Evolutionary conservation across 2,329 filamentous ascomycete genomes (phyloP).

Genomic region (Trichoderma atroviride): DNA sequence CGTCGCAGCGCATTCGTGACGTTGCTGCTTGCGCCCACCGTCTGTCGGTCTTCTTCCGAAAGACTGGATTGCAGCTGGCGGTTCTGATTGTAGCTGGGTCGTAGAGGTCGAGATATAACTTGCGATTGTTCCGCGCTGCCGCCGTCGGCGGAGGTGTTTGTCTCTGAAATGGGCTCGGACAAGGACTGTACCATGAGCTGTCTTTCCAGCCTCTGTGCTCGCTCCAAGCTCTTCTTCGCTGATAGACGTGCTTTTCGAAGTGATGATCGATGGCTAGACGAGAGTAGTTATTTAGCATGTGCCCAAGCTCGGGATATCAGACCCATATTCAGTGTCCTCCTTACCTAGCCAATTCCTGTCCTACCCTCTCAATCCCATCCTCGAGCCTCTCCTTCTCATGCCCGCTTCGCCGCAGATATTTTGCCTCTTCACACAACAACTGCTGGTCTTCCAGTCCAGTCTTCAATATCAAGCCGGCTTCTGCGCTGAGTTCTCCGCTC

Average conservation of each 20-base stretch:
- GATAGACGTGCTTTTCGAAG: slow-evolving; percentile 83
- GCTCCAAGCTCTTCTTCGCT: slow-evolving; percentile 74
- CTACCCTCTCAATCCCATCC: slow-evolving; percentile 67
- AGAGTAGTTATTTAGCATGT: neutral
- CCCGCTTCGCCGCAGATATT: slow-evolving; percentile 61
- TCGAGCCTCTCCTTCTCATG: slow-evolving; percentile 67
- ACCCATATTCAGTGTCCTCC: slow-evolving; percentile 23
- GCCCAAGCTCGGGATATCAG: too few species aligned
- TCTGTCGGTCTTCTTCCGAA: slow-evolving; percentile 70
- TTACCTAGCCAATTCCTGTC: slow-evolving; percentile 72
- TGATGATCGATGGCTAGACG: slow-evolving; percentile 56
- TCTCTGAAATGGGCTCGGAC: slow-evolving; percentile 46
- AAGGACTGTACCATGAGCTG: slow-evolving; percentile 72
- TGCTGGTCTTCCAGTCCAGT: slow-evolving; percentile 84
- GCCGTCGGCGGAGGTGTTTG: slow-evolving; percentile 36
- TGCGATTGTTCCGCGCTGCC: slow-evolving; percentile 25
- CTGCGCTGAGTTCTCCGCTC: slow-evolving; percentile 72
- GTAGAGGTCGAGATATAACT: slow-evolving; percentile 30
- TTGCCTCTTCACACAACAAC: slow-evolving; percentile 74
- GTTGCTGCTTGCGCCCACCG: slow-evolving; percentile 75
- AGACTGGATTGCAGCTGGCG: slow-evolving; percentile 41
- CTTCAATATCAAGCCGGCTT: slow-evolving; percentile 78
- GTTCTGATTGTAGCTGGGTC: slow-evolving; percentile 34
- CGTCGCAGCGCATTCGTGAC: slow-evolving; percentile 82
- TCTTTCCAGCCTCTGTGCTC: slow-evolving; percentile 75